These are phyloP conservation scores for Apiospora hydei DNA, from an alignment of 2,329 filamentous ascomycete species.

Conservation along the genomic window DNA sequence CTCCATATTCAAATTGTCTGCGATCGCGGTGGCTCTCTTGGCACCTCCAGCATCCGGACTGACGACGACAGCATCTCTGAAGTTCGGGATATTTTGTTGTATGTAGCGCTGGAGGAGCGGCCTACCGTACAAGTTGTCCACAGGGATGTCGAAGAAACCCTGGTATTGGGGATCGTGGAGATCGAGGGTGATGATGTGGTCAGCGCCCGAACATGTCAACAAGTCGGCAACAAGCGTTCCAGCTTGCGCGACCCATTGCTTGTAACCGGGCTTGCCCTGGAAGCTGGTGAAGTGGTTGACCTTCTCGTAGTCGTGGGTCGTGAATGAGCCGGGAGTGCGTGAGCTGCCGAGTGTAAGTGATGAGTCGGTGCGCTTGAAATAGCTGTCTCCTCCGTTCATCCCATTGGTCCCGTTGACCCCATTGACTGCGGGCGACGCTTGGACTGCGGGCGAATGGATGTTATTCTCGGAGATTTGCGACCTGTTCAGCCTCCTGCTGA, in stretches of 20 bases:
- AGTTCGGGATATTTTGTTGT: slow-evolving; percentile 83
- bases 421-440: not conserved
- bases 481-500: slow-evolving; percentile 26
- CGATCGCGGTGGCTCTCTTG: slow-evolving; percentile 94
- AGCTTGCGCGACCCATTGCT: slow-evolving; percentile 98
- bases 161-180: slow-evolving; percentile 96
- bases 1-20: slow-evolving; percentile 90
- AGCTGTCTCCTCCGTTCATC: slow-evolving; percentile 24
- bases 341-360: slow-evolving; percentile 36
- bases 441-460: not conserved
- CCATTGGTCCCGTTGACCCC: slow-evolving; percentile 32
- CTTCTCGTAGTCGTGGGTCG: slow-evolving; percentile 71
- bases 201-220: slow-evolving; percentile 91
- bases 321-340: slow-evolving; percentile 55
- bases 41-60: slow-evolving; percentile 96
- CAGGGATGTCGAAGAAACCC: slow-evolving; percentile 98
- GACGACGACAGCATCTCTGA: slow-evolving; percentile 87
- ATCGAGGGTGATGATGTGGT: slow-evolving; percentile 98
- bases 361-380: slow-evolving; percentile 27
- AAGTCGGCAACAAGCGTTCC: slow-evolving; percentile 94
- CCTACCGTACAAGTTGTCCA: slow-evolving; percentile 94
- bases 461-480: slow-evolving; percentile 20
- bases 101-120: slow-evolving; percentile 75
- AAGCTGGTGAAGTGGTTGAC: slow-evolving; percentile 63
- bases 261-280: slow-evolving; percentile 92